Conservation (phyloP, 2,329 filamentous ascomycete species). For the Trichoderma guizhouense region DNA sequence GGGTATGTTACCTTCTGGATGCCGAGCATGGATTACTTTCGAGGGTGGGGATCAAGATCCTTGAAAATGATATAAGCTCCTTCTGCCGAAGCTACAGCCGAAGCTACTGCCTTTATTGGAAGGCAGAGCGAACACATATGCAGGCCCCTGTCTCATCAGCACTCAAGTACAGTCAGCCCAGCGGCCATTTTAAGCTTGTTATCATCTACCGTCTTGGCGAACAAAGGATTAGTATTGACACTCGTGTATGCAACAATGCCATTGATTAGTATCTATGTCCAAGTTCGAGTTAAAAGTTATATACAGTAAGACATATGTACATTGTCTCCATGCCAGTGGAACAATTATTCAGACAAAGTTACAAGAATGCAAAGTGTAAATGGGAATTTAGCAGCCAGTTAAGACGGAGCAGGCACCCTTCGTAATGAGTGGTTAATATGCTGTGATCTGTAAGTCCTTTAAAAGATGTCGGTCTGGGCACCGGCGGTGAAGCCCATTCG, state of each 20-base stretch:
- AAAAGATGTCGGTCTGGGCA: slow-evolving; percentile 12
- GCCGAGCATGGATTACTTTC: not conserved
- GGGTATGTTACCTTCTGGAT: not conserved
- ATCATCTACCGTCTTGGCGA: not conserved
- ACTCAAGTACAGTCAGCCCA: not conserved
- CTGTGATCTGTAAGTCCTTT: not conserved
- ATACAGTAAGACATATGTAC: not conserved
- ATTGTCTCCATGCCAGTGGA: not conserved
- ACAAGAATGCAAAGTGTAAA: not conserved
- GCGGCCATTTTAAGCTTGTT: not conserved
- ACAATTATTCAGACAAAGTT: not conserved
- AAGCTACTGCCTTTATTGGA: not conserved
- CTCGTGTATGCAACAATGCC: not conserved
- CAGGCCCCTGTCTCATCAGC: not conserved
- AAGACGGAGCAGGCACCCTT: not conserved
- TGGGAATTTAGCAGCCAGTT: too few species aligned
- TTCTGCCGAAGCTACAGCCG: not conserved
- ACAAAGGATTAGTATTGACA: not conserved
- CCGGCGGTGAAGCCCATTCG: not conserved
- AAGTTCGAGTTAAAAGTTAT: not conserved
- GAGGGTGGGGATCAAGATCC: not conserved
- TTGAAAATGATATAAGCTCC: not conserved
- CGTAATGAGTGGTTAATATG: not conserved
- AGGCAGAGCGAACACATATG: not conserved
- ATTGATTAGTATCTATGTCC: not conserved